Conservation (phyloP, 1,284 basidiomycete species). For the Trichosporon sp. region DNA sequence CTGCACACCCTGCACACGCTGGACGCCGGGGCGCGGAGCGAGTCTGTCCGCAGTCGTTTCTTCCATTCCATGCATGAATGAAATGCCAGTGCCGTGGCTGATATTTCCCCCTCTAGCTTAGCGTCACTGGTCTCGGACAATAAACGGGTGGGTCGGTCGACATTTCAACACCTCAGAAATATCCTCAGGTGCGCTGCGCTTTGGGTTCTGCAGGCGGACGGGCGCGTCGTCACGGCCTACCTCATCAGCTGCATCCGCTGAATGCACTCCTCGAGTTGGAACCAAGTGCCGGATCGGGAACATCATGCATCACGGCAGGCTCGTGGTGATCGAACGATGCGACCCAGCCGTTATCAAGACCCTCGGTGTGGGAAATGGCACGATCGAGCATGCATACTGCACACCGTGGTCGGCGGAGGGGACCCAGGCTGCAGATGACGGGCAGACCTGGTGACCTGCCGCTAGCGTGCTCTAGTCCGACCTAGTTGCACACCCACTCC, state of each 20-base stretch:
- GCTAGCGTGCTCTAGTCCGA: too few species aligned
- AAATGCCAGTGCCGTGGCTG: not conserved
- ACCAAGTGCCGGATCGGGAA: constrained; percentile 9
- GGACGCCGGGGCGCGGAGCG: too few species aligned
- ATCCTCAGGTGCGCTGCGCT: not conserved
- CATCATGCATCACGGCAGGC: not conserved
- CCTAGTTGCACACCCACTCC: too few species aligned
- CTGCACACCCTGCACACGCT: too few species aligned
- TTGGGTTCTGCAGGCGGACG: not conserved
- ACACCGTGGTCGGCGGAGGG: too few species aligned
- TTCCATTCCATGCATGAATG: too few species aligned
- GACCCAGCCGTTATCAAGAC: not conserved
- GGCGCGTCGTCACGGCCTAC: not conserved
- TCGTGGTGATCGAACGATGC: not conserved
- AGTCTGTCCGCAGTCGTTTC: too few species aligned
- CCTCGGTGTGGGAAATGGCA: not conserved
- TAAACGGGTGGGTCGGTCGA: not conserved
- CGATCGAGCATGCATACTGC: not conserved
- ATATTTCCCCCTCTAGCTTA: too few species aligned
- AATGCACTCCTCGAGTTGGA: not conserved
- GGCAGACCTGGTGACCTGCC: too few species aligned
- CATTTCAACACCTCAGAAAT: too few species aligned
- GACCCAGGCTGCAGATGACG: too few species aligned
- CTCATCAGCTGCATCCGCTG: not conserved
- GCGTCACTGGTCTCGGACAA: not conserved